Base-by-base conservation (phyloP, 192 early-diverging fungal genomes). In the Linnemannia hyalina region DNA sequence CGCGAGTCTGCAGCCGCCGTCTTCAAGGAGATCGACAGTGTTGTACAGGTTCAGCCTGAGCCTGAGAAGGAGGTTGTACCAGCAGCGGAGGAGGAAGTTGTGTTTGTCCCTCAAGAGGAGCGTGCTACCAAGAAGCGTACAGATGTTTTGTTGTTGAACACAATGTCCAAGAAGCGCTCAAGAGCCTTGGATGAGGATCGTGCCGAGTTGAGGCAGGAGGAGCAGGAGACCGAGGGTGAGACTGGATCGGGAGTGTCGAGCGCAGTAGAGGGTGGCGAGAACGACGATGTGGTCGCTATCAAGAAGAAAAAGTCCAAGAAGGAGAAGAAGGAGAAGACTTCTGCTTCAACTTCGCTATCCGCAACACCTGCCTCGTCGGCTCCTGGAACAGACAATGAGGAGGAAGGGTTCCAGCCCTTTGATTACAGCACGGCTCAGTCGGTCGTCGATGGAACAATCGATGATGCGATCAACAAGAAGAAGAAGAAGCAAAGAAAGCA, bases 111-210 rank as follows among this genome's bases (percentile, higher is more conserved):
- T 7, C 26, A 77, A 44, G 75, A 83, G 20, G 81, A 83, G 23
- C 81, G 81, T 68, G 78, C 54, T 13, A 81, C 79, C 4, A 86
- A 86, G 57, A 86, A 83, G 76, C 72, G 84, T n/a, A 86, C 84
- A 0, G 84, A 86, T 70, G 84, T 86, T 3, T 54, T 86, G 8
- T 52, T 86, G 26, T 36, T 86, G 1, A 69, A 57, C 9, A 41
- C 44, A 7, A 86, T 86, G 84, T 80, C 78, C 46, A 86, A 80
- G 72, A 80, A 86, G 80, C 78, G 84, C 0, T 68, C 84, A 16
- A 55, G 84, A 47, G 84, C 84, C 35, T 74, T 86, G 71, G 84
- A 86, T 23, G 84, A 86, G 63, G 84, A 86, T 29, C 79, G 75
- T 36, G 84, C 84, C 8, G 79, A 86, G 54, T 52, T 81, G 23